Percentiles rank a stretch among this genome's conserved stretches.
phyloP scores from a whole-genome alignment of 2,329 filamentous ascomycete species.

The Hymenoscyphus fraxineus region DNA sequence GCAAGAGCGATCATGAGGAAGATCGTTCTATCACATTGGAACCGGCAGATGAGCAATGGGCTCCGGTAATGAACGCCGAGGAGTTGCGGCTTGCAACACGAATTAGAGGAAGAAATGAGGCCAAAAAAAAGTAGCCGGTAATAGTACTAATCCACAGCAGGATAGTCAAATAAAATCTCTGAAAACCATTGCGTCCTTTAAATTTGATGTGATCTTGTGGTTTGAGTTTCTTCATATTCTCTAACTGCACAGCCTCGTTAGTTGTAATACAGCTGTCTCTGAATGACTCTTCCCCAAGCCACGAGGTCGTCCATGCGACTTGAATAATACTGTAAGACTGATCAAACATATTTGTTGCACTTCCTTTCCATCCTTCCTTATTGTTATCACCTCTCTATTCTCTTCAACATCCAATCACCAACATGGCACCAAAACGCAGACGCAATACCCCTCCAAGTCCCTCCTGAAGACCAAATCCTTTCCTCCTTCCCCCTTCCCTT shows the following conservation, averaged over 20 bases:
- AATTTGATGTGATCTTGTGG: neutral
- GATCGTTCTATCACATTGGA: neutral
- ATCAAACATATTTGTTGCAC: neutral
- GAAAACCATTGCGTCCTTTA: neutral
- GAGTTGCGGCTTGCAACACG: neutral
- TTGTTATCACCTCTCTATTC: neutral
- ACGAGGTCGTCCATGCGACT: no score
- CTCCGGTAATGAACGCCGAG: neutral
- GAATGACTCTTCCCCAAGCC: no score
- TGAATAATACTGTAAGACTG: neutral
- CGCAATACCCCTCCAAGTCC: neutral
- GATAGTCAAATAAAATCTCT: neutral
- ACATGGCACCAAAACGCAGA: neutral
- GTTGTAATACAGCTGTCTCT: no score
- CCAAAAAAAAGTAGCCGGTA: neutral
- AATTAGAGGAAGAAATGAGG: neutral
- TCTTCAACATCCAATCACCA: neutral
- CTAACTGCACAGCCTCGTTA: no score
- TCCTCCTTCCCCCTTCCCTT: neutral
- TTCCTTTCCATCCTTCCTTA: neutral
- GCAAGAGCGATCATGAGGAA: neutral
- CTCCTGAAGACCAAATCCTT: neutral
- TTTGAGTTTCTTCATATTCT: neutral
- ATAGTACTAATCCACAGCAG: neutral
- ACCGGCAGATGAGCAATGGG: neutral